A percentile compares a stretch with the other conserved stretches of the same genome.
phyloP scores from a whole-genome alignment of 2,329 filamentous ascomycete species.

The Epichloe gansuensis region DNA sequence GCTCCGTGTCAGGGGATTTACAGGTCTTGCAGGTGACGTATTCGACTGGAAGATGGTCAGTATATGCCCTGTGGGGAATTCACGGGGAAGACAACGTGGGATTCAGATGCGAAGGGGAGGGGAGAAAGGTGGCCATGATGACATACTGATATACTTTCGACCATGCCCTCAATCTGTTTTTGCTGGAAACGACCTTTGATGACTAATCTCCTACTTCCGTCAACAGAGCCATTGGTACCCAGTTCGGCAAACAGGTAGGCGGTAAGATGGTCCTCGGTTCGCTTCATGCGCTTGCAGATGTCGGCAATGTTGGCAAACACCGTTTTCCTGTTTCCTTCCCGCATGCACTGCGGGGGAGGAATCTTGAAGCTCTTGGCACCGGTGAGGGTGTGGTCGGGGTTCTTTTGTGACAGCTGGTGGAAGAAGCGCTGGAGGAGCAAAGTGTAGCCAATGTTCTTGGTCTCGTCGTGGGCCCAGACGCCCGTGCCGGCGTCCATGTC shows the following conservation, averaged over 20 bases:
- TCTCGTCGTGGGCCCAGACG: conserved; percentile 77
- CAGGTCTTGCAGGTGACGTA: conserved; percentile 99
- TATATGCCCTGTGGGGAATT: background rate
- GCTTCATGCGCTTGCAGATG: conserved; percentile 99
- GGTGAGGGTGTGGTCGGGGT: conserved; percentile 85
- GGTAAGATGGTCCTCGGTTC: conserved; percentile 93
- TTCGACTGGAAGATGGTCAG: conserved; percentile 48
- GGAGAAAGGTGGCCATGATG: background rate
- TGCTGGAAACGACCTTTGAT: conserved; percentile 99
- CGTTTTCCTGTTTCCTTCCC: conserved; percentile 99
- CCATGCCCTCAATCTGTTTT: conserved; percentile 96
- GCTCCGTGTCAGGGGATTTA: conserved; percentile 83
- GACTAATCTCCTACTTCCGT: conserved; percentile 82
- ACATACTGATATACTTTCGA: conserved; percentile 87
- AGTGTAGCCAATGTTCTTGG: conserved; percentile 68
- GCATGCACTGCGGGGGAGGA: conserved; percentile 92
- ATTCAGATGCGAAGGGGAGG: background rate
- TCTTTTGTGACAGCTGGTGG: conserved; percentile 84
- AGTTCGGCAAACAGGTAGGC: conserved; percentile 95
- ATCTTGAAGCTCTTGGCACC: conserved; percentile 98
- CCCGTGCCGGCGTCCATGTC: conserved; percentile 82
- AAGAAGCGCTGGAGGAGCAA: conserved; percentile 88
- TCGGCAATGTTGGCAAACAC: conserved; percentile 99
- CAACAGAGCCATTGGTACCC: conserved; percentile 92
- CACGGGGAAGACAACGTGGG: background rate